Percentiles rank a stretch among this genome's conserved stretches.
Evolutionary conservation across 495 filamentous ascomycete species (phyloP).

Genomic region (Cercophora newfieldiana): DNA sequence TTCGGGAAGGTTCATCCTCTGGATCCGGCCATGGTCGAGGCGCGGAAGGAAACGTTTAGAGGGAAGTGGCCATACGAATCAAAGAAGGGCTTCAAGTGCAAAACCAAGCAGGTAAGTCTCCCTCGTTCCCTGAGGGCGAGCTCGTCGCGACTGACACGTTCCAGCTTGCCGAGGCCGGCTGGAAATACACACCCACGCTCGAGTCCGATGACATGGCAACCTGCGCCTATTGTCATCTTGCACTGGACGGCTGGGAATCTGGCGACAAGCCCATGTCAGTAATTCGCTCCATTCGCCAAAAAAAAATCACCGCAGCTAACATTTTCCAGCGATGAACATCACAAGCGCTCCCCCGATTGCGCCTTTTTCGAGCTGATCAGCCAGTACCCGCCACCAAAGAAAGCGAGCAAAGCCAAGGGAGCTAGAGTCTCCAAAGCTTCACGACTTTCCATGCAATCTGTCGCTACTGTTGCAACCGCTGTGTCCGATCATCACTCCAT

Average conservation of each 20-base stretch:
- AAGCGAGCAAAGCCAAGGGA: constrained; percentile 52
- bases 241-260: constrained; percentile 88
- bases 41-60: constrained; percentile 77
- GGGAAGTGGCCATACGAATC: constrained; percentile 82
- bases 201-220: constrained; percentile 82
- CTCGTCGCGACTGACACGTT: constrained; percentile 25
- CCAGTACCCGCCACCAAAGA: constrained; percentile 48
- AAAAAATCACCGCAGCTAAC: constrained; percentile 25
- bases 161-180: constrained; percentile 88
- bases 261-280: constrained; percentile 82
- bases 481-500: constrained; percentile 53
- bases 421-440: constrained; percentile 66
- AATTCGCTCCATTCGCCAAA: constrained; percentile 17
- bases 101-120: constrained; percentile 72
- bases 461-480: constrained; percentile 55
- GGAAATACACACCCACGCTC: constrained; percentile 83
- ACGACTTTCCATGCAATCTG: constrained; percentile 69
- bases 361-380: constrained; percentile 69
- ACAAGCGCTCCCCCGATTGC: constrained; percentile 73
- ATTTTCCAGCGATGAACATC: constrained; percentile 74
- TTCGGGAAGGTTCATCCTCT: constrained; percentile 69
- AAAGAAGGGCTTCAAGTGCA: constrained; percentile 85
- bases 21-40: constrained; percentile 65
- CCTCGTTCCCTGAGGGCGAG: background rate
- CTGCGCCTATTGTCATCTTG: constrained; percentile 84